These are phyloP conservation scores for Drechslera avenae DNA, from an alignment of 2,329 filamentous ascomycete genomes.

Conservation along the genomic window DNA sequence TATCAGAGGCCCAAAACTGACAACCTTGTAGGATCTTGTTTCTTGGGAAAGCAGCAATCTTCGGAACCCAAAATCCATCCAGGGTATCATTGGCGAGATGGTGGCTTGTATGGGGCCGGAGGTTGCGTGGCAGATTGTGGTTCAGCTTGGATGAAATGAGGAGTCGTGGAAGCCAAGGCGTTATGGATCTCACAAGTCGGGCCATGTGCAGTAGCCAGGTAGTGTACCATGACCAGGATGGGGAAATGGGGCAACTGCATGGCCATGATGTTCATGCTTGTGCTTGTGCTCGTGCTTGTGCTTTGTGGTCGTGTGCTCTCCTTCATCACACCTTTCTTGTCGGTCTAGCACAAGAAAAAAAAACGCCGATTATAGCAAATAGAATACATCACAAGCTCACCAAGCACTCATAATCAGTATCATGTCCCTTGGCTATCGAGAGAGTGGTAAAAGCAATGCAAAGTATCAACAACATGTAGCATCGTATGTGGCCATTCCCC, in stretches of 20 bases:
- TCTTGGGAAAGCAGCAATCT: constrained; percentile 64
- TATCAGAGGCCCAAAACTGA: constrained; percentile 30
- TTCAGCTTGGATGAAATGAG: constrained; percentile 57
- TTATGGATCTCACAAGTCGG: background rate
- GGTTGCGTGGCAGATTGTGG: constrained; percentile 60
- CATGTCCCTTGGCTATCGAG: too few relatives aligned
- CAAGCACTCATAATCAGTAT: too few relatives aligned
- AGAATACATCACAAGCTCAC: too few relatives aligned
- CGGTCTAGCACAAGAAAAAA: background rate
- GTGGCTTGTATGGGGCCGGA: constrained; percentile 69
- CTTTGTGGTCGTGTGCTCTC: background rate
- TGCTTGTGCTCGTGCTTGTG: background rate
- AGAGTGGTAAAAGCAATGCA: too few relatives aligned
- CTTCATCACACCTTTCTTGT: background rate
- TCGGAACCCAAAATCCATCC: constrained; percentile 58
- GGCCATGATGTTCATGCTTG: background rate
- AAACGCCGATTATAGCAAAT: background rate
- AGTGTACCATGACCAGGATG: background rate
- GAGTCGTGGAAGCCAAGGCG: background rate
- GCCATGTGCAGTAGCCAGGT: background rate
- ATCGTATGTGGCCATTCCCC: background rate
- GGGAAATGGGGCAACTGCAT: background rate
- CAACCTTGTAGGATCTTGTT: constrained; percentile 57
- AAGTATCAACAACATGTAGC: too few relatives aligned
- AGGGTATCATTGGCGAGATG: constrained; percentile 69